phyloP scores from a whole-genome alignment of 2,329 filamentous ascomycete species.

The Sclerotinia trifoliorum region DNA sequence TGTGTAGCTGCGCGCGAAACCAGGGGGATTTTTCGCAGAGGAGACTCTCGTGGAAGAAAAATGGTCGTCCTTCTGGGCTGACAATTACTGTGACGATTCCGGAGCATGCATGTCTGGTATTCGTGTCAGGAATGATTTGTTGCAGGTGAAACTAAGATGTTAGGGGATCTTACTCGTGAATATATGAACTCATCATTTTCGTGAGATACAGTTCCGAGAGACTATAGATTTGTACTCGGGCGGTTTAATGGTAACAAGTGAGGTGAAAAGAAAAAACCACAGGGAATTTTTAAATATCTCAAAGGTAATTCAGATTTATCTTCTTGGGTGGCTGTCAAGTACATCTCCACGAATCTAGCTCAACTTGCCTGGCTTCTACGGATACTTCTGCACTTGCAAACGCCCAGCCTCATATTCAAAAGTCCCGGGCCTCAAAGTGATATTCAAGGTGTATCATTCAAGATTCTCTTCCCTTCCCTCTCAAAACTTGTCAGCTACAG shows the following conservation, averaged over 20 bases:
- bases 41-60: constrained; percentile 9
- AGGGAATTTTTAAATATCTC: background rate
- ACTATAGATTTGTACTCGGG: background rate
- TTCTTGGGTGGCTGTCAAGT: background rate
- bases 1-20: background rate
- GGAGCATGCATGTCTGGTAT: background rate
- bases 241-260: too few species aligned
- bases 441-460: background rate
- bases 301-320: background rate
- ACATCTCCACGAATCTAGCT: background rate
- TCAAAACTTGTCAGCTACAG: background rate
- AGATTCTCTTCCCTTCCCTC: background rate
- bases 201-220: background rate
- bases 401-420: background rate
- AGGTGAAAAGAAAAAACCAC: background rate
- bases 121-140: background rate
- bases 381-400: background rate
- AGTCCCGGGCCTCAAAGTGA: background rate
- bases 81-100: background rate
- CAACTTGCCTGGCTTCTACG: background rate
- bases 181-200: background rate
- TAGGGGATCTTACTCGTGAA: background rate
- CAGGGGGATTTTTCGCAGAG: constrained; percentile 8
- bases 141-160: background rate
- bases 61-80: background rate